Conservation (phyloP, 345 rosid genomes). For the Eutrema yunnanense region DNA sequence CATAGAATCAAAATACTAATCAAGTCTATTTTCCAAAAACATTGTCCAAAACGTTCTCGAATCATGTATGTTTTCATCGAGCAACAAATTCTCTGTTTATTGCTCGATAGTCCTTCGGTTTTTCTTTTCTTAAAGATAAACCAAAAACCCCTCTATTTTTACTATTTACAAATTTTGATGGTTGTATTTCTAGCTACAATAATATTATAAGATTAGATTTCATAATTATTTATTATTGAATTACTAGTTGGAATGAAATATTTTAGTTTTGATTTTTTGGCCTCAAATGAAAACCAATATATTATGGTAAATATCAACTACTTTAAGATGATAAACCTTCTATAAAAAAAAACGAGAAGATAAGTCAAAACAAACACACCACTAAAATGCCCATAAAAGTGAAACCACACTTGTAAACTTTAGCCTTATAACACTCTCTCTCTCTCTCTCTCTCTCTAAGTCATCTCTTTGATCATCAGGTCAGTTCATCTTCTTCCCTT, state of each 20-base stretch:
- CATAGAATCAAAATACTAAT: no score
- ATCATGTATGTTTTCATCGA: no score
- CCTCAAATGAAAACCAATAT: not conserved
- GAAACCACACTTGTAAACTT: slow-evolving; percentile 25
- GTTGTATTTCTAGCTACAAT: no score
- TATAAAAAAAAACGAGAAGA: not conserved
- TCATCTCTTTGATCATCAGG: slow-evolving; percentile 32
- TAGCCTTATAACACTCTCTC: slow-evolving; percentile 4
- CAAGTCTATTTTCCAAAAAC: no score
- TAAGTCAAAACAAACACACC: slow-evolving; percentile 34
- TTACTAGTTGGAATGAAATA: not conserved
- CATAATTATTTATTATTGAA: not conserved
- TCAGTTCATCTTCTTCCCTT: slow-evolving; percentile 34
- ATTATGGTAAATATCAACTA: slow-evolving; percentile 8
- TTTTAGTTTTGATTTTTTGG: not conserved
- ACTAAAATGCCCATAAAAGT: slow-evolving; percentile 31
- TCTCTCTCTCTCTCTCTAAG: slow-evolving; percentile 23
- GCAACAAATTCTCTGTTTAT: no score
- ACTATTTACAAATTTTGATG: no score
- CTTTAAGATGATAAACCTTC: not conserved
- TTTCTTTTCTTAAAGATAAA: no score
- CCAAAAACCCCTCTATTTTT: no score
- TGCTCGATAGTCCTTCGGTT: no score
- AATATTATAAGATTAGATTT: not conserved
- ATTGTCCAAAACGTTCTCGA: no score